Percentiles rank a stretch among this genome's conserved stretches.
Evolutionary conservation across 2,329 filamentous ascomycete genomes (phyloP).

Genomic region (Diaporthe ilicicola): DNA sequence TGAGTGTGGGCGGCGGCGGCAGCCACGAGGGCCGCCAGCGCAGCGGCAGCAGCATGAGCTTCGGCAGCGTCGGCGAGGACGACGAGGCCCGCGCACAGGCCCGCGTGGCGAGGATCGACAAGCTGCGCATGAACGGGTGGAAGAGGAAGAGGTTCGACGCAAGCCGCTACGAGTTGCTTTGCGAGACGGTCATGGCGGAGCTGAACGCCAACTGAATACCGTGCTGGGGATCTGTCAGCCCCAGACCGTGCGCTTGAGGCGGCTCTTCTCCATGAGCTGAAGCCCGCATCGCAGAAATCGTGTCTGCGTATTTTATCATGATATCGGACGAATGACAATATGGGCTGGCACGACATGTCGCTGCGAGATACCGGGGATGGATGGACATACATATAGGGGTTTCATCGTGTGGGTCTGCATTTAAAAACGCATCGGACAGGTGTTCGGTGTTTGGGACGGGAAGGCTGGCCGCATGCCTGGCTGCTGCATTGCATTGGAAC

Average conservation of each 20-base stretch:
- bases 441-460: constrained; percentile 1
- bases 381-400: not conserved
- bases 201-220: constrained; percentile 43
- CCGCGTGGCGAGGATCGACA: constrained; percentile 61
- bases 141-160: constrained; percentile 63
- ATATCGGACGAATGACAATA: not conserved
- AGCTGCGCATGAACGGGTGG: constrained; percentile 63
- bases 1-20: constrained; percentile 32
- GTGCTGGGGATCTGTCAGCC: not conserved
- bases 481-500: not conserved
- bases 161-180: constrained; percentile 60
- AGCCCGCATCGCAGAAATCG: not conserved
- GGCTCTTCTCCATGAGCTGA: not conserved
- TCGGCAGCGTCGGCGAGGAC: constrained; percentile 36
- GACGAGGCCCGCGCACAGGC: constrained; percentile 51
- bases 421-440: constrained; percentile 8
- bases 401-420: not conserved
- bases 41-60: constrained; percentile 29
- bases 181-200: constrained; percentile 61
- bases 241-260: not conserved
- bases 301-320: constrained; percentile 5
- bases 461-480: not conserved
- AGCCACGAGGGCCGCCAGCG: not conserved
- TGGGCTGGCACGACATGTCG: not conserved
- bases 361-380: not conserved